Percentiles rank a stretch among this genome's conserved stretches.
These are phyloP conservation scores for Verbena officinalis DNA, from an alignment of 257 asterid species.

Conservation along the genomic window DNA sequence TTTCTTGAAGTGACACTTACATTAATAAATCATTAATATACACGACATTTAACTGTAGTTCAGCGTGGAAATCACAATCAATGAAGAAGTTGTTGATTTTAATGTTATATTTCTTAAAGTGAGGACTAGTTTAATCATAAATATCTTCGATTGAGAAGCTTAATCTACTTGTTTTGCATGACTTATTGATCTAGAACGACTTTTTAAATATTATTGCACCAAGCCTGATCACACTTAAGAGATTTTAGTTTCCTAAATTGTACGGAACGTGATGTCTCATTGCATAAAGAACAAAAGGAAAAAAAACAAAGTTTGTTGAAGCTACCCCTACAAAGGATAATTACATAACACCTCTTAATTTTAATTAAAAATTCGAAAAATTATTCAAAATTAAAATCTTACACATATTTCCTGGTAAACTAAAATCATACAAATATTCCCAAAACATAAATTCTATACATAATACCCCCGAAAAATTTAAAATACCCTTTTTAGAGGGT, in stretches of 20 bases:
- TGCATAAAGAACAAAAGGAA: conserved; percentile 25
- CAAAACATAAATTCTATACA: too few species aligned
- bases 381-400: too few species aligned
- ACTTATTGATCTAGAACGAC: not conserved
- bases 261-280: conserved; percentile 4
- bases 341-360: too few species aligned
- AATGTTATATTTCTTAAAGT: not conserved
- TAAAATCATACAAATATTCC: too few species aligned
- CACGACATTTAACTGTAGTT: not conserved
- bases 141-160: not conserved
- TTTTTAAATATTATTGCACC: not conserved
- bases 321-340: too few species aligned
- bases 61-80: not conserved
- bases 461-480: too few species aligned
- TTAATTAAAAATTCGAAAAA: too few species aligned
- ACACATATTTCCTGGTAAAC: too few species aligned
- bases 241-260: not conserved
- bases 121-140: not conserved
- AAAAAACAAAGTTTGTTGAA: conserved; percentile 21
- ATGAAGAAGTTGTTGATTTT: not conserved
- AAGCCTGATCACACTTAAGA: not conserved
- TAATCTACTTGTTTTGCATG: not conserved
- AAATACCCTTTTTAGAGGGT: too few species aligned
- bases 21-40: not conserved
- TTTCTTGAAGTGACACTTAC: too few species aligned